Base-by-base conservation (phyloP, 2,329 filamentous ascomycete species). In the Mariannaea sp. region DNA sequence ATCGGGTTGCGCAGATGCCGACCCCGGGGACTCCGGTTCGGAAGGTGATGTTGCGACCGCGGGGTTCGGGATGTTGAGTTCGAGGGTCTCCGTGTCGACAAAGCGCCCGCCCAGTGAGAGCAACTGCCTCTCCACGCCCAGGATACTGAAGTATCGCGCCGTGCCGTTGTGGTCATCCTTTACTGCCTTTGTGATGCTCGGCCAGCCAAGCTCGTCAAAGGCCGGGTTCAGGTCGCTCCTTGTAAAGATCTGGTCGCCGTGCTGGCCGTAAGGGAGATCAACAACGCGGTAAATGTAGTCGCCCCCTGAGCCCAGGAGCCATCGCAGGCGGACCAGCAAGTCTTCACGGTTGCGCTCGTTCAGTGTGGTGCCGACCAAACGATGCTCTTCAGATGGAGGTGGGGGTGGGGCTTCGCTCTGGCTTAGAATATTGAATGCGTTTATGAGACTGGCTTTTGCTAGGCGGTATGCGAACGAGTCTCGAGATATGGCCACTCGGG, bases 121-220 rank as follows among this genome's bases (percentile, higher is more conserved):
- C 4, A 66, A 64, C 4, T 65, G 64, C 17, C 64, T 66, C 29
- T 66, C 64, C 1, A 66, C 60, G 13, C 64, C 64, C 2, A 60
- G 45, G 7, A 66, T 53, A 17, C 64, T 66, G 26, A 66, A 55
- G 38, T 62, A 66, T 1, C 56, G 47, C 0, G 48, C 27, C 5
- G 38, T 17, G 24, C 14, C 24, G 36, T 19, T 17, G 20, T 32
- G 5, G 29, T 7, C 26, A 7, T n/a, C 29, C 13, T 6, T 6
- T 32, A 12, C 7, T 32, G 57, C 49, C 12, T 36, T 44, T 1
- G 53, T 59, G 7, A 64, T 51, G 51, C 60, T 60, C 0, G 62
- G 49, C 58, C 60, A 65, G 10, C 56, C 55, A 1, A 65, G 50
- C 5, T 61, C 56, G 7, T 66, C 58, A 9, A 52, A 19, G 0